These are phyloP conservation scores for Russula ochroleuca DNA, from an alignment of 768 basidiomycete species.

Conservation along the genomic window DNA sequence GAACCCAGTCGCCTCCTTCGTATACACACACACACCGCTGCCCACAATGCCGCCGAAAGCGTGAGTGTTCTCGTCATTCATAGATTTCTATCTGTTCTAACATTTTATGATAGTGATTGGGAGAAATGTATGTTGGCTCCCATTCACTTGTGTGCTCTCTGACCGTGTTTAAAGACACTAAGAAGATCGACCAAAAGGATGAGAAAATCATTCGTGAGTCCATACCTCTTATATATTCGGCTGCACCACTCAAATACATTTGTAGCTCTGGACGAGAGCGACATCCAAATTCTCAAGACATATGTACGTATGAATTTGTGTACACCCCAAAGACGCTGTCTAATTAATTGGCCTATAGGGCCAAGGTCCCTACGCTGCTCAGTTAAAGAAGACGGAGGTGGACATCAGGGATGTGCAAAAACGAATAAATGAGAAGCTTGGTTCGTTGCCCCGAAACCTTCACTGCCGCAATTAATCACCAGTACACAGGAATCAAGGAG, in stretches of 20 bases:
- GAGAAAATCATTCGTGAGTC: slow-evolving; percentile 74
- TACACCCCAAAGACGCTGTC: not conserved
- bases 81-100: slow-evolving; percentile 3
- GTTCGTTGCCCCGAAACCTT: slow-evolving; percentile 37
- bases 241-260: slow-evolving; percentile 19
- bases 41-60: slow-evolving; percentile 87
- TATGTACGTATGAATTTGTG: slow-evolving; percentile 55
- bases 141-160: not conserved
- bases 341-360: slow-evolving; percentile 51
- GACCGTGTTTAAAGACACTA: slow-evolving; percentile 55
- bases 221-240: not conserved
- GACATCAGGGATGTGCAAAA: slow-evolving; percentile 97
- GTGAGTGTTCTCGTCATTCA: slow-evolving; percentile 48
- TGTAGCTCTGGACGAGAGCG: slow-evolving; percentile 91
- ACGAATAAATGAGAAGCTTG: slow-evolving; percentile 96
- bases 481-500: slow-evolving; percentile 79
- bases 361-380: slow-evolving; percentile 93
- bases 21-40: slow-evolving; percentile 26
- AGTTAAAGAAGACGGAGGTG: slow-evolving; percentile 81
- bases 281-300: slow-evolving; percentile 98
- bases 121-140: slow-evolving; percentile 78
- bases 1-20: not conserved
- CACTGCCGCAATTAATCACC: not conserved
- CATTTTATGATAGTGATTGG: slow-evolving; percentile 71
- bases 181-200: slow-evolving; percentile 79